Base-by-base conservation (phyloP, 805 yeast genomes). In the Metschnikowia dekortorum region DNA sequence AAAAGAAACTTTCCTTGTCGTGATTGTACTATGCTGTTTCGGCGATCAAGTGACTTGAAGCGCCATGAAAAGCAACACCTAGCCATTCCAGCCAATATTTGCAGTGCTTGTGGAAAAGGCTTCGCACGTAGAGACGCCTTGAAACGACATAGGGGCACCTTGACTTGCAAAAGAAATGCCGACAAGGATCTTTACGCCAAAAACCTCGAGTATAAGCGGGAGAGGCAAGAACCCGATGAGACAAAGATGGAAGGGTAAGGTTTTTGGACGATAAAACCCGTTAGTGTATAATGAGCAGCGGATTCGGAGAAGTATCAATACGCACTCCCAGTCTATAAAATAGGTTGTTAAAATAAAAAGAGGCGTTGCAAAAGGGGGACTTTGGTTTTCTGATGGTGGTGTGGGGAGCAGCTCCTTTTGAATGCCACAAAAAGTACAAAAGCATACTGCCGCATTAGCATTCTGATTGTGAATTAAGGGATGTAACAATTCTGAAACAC, bases 101-200 rank as follows among this genome's bases (percentile, higher is more conserved):
- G 95, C 66, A 81, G 84, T 6, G 68, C 74, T 14, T 87, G 95
- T 69, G 89, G 88, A 35, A 87, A 87, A 61, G 91, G 94, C 0
- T 87, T 87, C 74, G 92, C 94, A 1, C 70, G 95, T 44, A 85
- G 85, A 59, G 95, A 87, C 67, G 94, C 94, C 0, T 70, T 87
- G 58, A 87, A 86, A 62, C 73, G 95, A 57, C 95, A 87, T 64
- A 73, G 74, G 49, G 85, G 85, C 46, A 87, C 95, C 0, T 68
- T 84, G 53, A 87, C 94, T 0, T 87, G 95, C 69, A 80, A 79
- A 55, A 63, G 94, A 49, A 87, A 87, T 61, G 78, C 88, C 37
- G 84, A 80, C 49, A 79, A 83, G 61, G 63, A 65, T 49, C 54
- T 71, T 22, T 71, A 73, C 48, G 52, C 60, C 18, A 69, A 66